Conservation (phyloP, 495 filamentous ascomycete genomes). For the Choiromyces venosus region DNA sequence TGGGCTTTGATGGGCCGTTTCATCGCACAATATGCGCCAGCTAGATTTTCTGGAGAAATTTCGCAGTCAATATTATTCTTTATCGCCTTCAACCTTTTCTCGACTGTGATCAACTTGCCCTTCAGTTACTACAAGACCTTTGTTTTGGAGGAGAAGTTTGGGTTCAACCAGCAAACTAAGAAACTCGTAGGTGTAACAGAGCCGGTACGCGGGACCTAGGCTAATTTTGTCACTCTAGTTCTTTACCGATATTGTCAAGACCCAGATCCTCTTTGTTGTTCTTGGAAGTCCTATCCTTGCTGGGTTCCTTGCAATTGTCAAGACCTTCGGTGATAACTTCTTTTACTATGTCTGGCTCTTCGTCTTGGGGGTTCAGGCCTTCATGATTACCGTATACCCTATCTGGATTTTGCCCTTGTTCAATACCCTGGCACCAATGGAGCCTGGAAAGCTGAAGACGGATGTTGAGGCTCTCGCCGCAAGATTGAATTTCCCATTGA, state of each 20-base stretch:
- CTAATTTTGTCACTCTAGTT: slow-evolving; percentile 47
- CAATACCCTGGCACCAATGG: slow-evolving; percentile 93
- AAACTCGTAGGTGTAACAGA: slow-evolving; percentile 49
- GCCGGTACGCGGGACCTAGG: too few species aligned
- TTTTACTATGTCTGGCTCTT: slow-evolving; percentile 98
- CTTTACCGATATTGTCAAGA: slow-evolving; percentile 87
- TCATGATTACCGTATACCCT: slow-evolving; percentile 93
- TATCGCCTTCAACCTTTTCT: slow-evolving; percentile 74
- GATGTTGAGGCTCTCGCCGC: slow-evolving; percentile 78
- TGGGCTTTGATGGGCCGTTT: slow-evolving; percentile 75
- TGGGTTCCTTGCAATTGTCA: slow-evolving; percentile 82
- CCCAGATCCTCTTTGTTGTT: slow-evolving; percentile 70
- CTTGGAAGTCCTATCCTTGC: slow-evolving; percentile 80
- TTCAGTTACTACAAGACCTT: slow-evolving; percentile 87
- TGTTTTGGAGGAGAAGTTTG: slow-evolving; percentile 91
- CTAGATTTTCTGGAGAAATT: slow-evolving; percentile 82
- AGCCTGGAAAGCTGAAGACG: slow-evolving; percentile 80
- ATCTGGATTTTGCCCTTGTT: slow-evolving; percentile 91
- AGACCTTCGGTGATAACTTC: slow-evolving; percentile 84
- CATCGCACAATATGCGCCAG: slow-evolving; percentile 66
- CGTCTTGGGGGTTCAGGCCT: slow-evolving; percentile 75
- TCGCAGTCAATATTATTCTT: slow-evolving; percentile 89
- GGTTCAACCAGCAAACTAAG: slow-evolving; percentile 96
- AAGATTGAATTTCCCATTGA: slow-evolving; percentile 81
- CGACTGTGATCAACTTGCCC: slow-evolving; percentile 71